Conservation (phyloP, 192 early-diverging fungal genomes). For the Podila epigama region DNA sequence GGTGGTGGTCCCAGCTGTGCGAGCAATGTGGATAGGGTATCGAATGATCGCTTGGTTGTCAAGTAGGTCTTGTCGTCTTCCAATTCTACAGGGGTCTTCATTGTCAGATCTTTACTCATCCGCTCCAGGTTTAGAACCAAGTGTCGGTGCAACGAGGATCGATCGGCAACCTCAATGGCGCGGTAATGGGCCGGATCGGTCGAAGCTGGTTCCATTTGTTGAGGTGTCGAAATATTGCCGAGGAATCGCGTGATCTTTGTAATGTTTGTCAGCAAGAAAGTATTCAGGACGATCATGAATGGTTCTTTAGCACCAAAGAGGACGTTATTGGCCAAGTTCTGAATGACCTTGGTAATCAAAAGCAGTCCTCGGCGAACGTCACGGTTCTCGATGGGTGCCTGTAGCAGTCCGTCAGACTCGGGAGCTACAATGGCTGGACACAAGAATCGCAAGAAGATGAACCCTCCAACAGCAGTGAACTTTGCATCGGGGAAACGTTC, state of each 20-base stretch:
- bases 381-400: slow-evolving; percentile 58
- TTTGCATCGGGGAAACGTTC: slow-evolving; percentile 86
- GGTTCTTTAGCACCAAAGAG: slow-evolving; percentile 95
- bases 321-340: slow-evolving; percentile 95
- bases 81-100: slow-evolving; percentile 42
- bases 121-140: slow-evolving; percentile 74
- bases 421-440: slow-evolving; percentile 96
- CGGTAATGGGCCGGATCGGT: slow-evolving; percentile 58
- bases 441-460: slow-evolving; percentile 95
- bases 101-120: slow-evolving; percentile 70
- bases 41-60: slow-evolving; percentile 72
- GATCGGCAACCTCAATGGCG: slow-evolving; percentile 48
- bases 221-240: slow-evolving; percentile 72
- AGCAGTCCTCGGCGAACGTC: slow-evolving; percentile 86
- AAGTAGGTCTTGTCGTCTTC: slow-evolving; percentile 52
- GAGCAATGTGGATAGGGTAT: slow-evolving; percentile 83
- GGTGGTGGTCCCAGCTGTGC: slow-evolving; percentile 89
- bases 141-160: slow-evolving; percentile 63
- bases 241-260: slow-evolving; percentile 82
- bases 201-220: slow-evolving; percentile 46
- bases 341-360: slow-evolving; percentile 94
- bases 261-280: slow-evolving; percentile 85
- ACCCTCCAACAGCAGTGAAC: slow-evolving; percentile 89
- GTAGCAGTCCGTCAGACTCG: slow-evolving; percentile 80
- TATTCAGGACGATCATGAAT: slow-evolving; percentile 93